A percentile compares a stretch with the other conserved stretches of the same genome.
These are phyloP conservation scores for Cinnamomum chago DNA, from an alignment of 164 flowering plant genomes.

Conservation along the genomic window DNA sequence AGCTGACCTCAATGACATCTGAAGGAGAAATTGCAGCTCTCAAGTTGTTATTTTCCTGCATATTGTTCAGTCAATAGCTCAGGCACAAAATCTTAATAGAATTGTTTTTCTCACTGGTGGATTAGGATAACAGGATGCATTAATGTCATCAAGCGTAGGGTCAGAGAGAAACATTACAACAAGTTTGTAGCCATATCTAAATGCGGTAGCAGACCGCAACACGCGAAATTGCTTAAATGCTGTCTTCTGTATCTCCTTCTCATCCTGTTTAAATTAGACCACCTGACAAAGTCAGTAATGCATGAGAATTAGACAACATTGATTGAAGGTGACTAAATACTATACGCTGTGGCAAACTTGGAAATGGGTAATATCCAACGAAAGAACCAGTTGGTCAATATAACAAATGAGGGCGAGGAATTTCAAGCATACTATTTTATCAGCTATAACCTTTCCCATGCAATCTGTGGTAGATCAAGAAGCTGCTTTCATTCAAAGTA, in stretches of 20 bases:
- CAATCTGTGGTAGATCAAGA: too few species aligned
- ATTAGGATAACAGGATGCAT: not conserved
- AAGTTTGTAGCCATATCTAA: conserved; percentile 93
- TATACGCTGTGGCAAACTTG: too few species aligned
- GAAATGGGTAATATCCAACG: too few species aligned
- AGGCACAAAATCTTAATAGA: not conserved
- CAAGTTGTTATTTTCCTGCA: conserved; percentile 77
- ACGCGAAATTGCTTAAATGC: conserved; percentile 68
- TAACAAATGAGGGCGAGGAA: too few species aligned
- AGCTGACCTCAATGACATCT: conserved; percentile 82
- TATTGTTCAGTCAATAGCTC: conserved; percentile 1
- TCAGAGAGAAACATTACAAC: conserved; percentile 51
- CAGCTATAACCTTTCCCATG: too few species aligned
- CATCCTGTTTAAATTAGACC: conserved; percentile 62
- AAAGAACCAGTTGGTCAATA: too few species aligned
- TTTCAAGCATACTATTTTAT: too few species aligned
- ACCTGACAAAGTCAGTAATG: conserved; percentile 23
- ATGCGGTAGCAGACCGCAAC: conserved; percentile 51
- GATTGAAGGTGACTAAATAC: too few species aligned
- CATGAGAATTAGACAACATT: conserved; percentile 5
- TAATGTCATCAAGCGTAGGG: not conserved
- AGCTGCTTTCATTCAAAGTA: too few species aligned
- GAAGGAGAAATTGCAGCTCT: conserved; percentile 68
- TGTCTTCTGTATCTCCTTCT: conserved; percentile 78
- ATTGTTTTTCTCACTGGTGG: not conserved